phyloP scores from a whole-genome alignment of 2,329 filamentous ascomycete species.

The Aspergillus hortae region DNA sequence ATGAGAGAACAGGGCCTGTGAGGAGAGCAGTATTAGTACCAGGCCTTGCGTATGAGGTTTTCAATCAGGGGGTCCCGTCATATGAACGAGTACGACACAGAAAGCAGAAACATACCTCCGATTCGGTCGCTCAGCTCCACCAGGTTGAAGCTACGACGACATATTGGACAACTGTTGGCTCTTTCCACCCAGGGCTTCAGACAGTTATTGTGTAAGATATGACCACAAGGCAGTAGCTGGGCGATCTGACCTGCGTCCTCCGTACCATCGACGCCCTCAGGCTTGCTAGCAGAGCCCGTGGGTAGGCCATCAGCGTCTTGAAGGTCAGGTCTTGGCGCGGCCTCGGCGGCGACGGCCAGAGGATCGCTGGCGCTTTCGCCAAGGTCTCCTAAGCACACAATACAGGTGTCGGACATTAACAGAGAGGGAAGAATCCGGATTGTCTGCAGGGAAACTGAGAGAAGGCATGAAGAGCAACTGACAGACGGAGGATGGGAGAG shows the following conservation, averaged over 20 bases:
- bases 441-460: constrained; percentile 25
- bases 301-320: constrained; percentile 23
- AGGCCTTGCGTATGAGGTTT: background rate
- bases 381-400: constrained; percentile 69
- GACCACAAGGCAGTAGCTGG: constrained; percentile 72
- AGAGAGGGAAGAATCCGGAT: constrained; percentile 25
- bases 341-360: constrained; percentile 40
- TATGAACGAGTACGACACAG: background rate
- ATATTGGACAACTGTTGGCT: constrained; percentile 97
- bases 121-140: constrained; percentile 78
- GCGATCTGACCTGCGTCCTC: constrained; percentile 54
- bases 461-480: constrained; percentile 39
- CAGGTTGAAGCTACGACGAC: constrained; percentile 83
- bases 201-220: constrained; percentile 89
- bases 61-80: background rate
- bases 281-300: constrained; percentile 23
- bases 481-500: constrained; percentile 22
- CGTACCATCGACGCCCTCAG: constrained; percentile 23
- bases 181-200: constrained; percentile 92
- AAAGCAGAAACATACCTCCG: constrained; percentile 61
- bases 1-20: constrained; percentile 54
- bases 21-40: constrained; percentile 4
- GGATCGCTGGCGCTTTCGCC: constrained; percentile 54
- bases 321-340: constrained; percentile 42
- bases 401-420: constrained; percentile 65